These are phyloP conservation scores for Crepidotus variabilis DNA, from an alignment of 768 basidiomycete species.

Conservation along the genomic window DNA sequence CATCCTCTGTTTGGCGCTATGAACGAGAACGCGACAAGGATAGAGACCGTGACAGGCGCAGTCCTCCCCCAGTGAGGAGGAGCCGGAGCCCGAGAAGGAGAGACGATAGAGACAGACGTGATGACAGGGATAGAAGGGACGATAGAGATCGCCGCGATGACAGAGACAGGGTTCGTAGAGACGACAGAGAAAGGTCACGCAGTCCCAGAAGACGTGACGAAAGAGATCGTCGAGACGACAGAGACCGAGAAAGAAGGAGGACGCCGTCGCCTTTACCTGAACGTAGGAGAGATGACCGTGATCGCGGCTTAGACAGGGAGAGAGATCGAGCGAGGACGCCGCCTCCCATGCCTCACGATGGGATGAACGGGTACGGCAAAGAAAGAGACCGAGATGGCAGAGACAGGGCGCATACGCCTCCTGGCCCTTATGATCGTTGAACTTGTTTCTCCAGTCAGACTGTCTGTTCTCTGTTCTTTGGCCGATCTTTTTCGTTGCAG, in stretches of 20 bases:
- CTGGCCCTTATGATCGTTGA: constrained; percentile 49
- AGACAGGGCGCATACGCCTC: constrained; percentile 46
- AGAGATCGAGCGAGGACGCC: constrained; percentile 54
- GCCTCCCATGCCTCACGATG: constrained; percentile 24
- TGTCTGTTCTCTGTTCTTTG: too few relatives aligned
- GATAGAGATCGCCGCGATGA: constrained; percentile 6
- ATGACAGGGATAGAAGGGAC: constrained; percentile 12
- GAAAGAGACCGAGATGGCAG: constrained; percentile 38
- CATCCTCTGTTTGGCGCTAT: constrained; percentile 33
- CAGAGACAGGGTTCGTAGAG: constrained; percentile 5
- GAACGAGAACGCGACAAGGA: constrained; percentile 26
- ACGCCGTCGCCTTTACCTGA: constrained; percentile 15
- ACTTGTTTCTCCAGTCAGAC: neutral
- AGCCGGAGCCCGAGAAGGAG: constrained; percentile 17
- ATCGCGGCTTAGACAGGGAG: constrained; percentile 22
- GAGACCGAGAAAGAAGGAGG: constrained; percentile 21
- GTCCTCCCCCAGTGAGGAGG: constrained; percentile 19
- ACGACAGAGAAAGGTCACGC: constrained; percentile 4
- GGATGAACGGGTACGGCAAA: constrained; percentile 10
- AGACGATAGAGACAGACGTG: constrained; percentile 17
- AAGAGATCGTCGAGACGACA: constrained; percentile 18
- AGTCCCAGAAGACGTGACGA: constrained; percentile 16
- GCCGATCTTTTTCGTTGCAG: too few relatives aligned
- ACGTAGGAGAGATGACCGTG: constrained; percentile 18
- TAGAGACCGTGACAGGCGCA: constrained; percentile 23